A percentile compares a stretch with the other conserved stretches of the same genome.
Evolutionary conservation across 352 stramenopile species (phyloP).

Genomic region (Blastocystis sp.): DNA sequence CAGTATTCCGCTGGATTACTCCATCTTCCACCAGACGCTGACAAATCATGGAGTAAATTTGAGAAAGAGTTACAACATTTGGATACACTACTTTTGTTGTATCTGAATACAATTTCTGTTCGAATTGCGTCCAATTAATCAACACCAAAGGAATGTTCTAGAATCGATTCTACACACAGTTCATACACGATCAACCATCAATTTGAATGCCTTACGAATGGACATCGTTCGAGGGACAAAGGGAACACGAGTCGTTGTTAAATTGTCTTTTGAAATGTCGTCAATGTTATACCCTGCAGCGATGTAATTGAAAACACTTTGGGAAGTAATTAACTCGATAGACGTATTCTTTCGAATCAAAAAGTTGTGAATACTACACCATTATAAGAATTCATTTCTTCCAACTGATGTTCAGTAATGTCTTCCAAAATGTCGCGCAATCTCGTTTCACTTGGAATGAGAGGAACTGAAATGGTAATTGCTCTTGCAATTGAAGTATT

Average conservation of each 20-base stretch:
- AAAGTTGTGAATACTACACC: conserved; percentile 46
- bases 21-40: conserved; percentile 27
- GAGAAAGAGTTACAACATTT: conserved; percentile 32
- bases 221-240: conserved; percentile 37
- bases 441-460: background rate
- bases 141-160: conserved; percentile 48
- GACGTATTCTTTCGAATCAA: background rate
- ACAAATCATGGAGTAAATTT: conserved; percentile 55
- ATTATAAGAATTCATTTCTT: background rate
- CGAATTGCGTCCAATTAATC: background rate
- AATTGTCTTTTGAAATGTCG: background rate
- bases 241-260: conserved; percentile 1
- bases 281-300: conserved; percentile 19
- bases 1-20: background rate
- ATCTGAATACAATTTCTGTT: conserved; percentile 1
- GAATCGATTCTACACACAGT: background rate
- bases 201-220: conserved; percentile 31
- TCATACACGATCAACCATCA: conserved; percentile 42
- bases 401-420: conserved; percentile 37
- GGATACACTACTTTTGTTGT: conserved; percentile 4
- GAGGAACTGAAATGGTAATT: conserved; percentile 30
- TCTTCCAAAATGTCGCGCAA: conserved; percentile 46
- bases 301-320: conserved; percentile 56
- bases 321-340: conserved; percentile 18
- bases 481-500: conserved; percentile 49